phyloP scores from a whole-genome alignment of 2,329 filamentous ascomycete species.

The Dichotomopilus funicola region DNA sequence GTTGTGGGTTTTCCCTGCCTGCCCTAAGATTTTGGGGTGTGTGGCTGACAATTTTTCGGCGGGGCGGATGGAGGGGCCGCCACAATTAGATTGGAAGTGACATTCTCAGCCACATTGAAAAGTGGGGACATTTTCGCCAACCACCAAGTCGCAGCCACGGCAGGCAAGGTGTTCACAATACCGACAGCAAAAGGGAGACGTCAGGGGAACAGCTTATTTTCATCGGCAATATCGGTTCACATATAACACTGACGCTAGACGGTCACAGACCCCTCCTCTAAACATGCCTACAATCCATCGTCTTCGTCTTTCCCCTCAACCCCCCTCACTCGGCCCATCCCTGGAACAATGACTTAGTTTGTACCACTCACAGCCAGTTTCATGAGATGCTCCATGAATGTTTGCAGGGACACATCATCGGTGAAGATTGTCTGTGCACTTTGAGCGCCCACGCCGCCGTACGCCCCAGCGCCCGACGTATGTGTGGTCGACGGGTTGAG shows the following conservation, averaged over 20 bases:
- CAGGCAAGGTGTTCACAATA: not conserved
- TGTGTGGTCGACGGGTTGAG: slow-evolving; percentile 97
- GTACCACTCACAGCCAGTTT: slow-evolving; percentile 69
- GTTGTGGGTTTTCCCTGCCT: slow-evolving; percentile 26
- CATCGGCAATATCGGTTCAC: slow-evolving; percentile 14
- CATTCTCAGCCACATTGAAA: slow-evolving; percentile 6
- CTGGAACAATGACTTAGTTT: slow-evolving; percentile 35
- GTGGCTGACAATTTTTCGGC: slow-evolving; percentile 21
- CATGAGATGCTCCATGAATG: slow-evolving; percentile 99
- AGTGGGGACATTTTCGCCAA: too few species aligned
- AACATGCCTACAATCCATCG: slow-evolving; percentile 3
- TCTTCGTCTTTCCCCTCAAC: not conserved
- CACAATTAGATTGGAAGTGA: slow-evolving; percentile 10
- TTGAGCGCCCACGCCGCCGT: slow-evolving; percentile 77
- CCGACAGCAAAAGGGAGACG: not conserved
- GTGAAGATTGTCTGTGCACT: slow-evolving; percentile 98
- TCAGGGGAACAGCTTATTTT: slow-evolving; percentile 10
- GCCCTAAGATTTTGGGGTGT: slow-evolving; percentile 25
- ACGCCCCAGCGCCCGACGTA: slow-evolving; percentile 81
- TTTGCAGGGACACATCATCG: slow-evolving; percentile 94
- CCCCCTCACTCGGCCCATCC: not conserved
- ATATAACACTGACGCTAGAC: slow-evolving; percentile 24
- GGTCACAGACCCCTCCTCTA: slow-evolving; percentile 20
- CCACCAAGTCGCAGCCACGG: not conserved
- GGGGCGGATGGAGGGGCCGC: slow-evolving; percentile 11